Conservation (phyloP, 139 green algal genomes). For the Coelastrella sp. region DNA sequence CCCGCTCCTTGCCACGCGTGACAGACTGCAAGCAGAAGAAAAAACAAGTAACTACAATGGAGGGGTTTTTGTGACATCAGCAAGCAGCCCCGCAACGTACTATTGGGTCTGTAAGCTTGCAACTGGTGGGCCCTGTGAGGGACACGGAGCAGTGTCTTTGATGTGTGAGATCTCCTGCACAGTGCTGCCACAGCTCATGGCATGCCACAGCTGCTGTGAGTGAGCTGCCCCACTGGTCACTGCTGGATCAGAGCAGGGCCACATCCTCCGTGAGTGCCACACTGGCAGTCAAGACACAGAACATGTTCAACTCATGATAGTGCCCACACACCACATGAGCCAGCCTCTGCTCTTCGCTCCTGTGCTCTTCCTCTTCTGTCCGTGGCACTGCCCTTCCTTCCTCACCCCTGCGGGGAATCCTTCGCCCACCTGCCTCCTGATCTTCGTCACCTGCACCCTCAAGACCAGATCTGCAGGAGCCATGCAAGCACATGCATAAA, state of each 20-base stretch:
- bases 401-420: neutral
- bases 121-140: too few relatives aligned
- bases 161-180: too few relatives aligned
- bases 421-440: neutral
- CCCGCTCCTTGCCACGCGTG: slow-evolving; percentile 28
- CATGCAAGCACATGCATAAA: neutral
- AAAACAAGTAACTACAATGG: neutral
- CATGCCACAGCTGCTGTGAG: too few relatives aligned
- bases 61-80: neutral
- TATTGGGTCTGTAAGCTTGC: too few relatives aligned
- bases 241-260: too few relatives aligned
- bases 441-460: neutral
- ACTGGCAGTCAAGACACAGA: too few relatives aligned
- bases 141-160: too few relatives aligned
- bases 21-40: slow-evolving; percentile 10
- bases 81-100: neutral
- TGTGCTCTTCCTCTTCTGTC: neutral
- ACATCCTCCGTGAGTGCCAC: too few relatives aligned
- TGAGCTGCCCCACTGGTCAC: too few relatives aligned
- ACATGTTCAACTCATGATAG: too few relatives aligned
- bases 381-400: neutral
- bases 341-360: slow-evolving; percentile 22
- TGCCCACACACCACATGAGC: slow-evolving; percentile 37
- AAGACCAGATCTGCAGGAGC: neutral
- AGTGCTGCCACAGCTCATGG: too few relatives aligned